Evolutionary conservation across 352 stramenopile genomes (phyloP).

Genomic region (Pythium chondricola): DNA sequence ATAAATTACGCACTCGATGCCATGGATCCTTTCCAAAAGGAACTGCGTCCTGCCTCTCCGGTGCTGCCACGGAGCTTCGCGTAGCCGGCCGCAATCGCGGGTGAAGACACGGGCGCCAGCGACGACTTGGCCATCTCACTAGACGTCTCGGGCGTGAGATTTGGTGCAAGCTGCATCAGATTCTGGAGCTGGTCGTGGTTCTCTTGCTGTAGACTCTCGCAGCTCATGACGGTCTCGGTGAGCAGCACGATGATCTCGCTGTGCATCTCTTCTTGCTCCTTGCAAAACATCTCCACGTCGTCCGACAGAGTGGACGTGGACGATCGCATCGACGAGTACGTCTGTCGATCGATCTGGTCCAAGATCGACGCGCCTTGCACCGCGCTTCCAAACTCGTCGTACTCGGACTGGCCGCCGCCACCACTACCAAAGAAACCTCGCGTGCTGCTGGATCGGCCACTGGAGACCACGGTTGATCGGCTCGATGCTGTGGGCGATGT

Average conservation of each 20-base stretch:
- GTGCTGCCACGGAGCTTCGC: slow-evolving; percentile 11
- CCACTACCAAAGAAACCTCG: slow-evolving; percentile 16
- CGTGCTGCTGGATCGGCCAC: slow-evolving; percentile 9
- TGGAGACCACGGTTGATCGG: slow-evolving; percentile 7
- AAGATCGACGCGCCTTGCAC: slow-evolving; percentile 5
- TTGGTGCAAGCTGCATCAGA: slow-evolving; percentile 63
- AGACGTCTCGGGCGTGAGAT: slow-evolving; percentile 14
- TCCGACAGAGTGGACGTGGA: slow-evolving; percentile 63
- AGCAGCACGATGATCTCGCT: slow-evolving; percentile 72
- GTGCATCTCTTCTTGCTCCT: slow-evolving; percentile 84
- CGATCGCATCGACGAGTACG: slow-evolving; percentile 40
- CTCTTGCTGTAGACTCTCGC: slow-evolving; percentile 76
- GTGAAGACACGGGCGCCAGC: slow-evolving; percentile 18
- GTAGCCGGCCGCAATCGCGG: slow-evolving; percentile 11
- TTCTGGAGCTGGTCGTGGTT: slow-evolving; percentile 81
- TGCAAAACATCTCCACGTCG: slow-evolving; percentile 71
- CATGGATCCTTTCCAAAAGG: slow-evolving; percentile 6
- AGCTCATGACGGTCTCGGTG: slow-evolving; percentile 77
- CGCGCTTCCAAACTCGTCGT: slow-evolving; percentile 8
- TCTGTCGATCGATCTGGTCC: slow-evolving; percentile 27
- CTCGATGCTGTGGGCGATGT: slow-evolving; percentile 43
- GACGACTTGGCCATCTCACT: slow-evolving; percentile 9
- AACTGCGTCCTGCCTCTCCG: background rate
- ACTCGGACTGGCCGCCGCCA: background rate
- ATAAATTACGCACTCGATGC: slow-evolving; percentile 22